Evolutionary conservation across 768 basidiomycete species (phyloP), one percentile per base, ranked within the genome.

Genomic region (Mycena sanguinolenta): DNA sequence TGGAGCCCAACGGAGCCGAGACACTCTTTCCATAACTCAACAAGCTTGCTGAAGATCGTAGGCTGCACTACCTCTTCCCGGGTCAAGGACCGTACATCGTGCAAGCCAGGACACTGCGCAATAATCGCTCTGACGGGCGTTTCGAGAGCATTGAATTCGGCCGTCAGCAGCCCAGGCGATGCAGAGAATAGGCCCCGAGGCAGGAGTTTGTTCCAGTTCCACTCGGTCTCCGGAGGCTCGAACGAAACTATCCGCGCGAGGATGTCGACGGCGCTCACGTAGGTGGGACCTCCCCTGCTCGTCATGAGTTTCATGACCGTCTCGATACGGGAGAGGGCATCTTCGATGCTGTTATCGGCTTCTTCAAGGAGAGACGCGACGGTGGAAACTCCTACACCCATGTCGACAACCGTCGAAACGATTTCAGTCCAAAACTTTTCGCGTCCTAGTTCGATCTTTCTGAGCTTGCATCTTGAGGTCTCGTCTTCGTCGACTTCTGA

Each of bases 31-130:
- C 91, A 93, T 6, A 89, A 77, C 7, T 82, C 80, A 38, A 91
- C 77, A 57, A 92, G 70, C 10, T 84, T 84, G 1, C 85, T 77
- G 71, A 90, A 88, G 16, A 90, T 82, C 82, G 86, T 89, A 8
- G 84, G 82, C 63, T 79, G 80, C 21, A 84, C 78, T 46, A 94
- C 75, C 74, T 94, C 92, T 16, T 89, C 86, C 44, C 82, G 79
- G 9, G 84, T 88, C 69, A 95, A 79, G n/a, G 84, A 78, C 25
- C 89, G 83, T 36, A 94, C 80, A 71, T 92, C 90, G 19, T 82
- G 79, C 21, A 89, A 67, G 36, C 82, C 82, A 0, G 88, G 85
- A 46, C 88, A 87, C 72, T 89, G 83, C 8, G 87, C 87, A 58
- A 90, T 82, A 25, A 92, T 79, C 3, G 86, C 81, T 68, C 84